A percentile compares a stretch with the other conserved stretches of the same genome.
These are phyloP conservation scores for Cercospora beticola DNA, from an alignment of 2,329 filamentous ascomycete species.

Conservation along the genomic window DNA sequence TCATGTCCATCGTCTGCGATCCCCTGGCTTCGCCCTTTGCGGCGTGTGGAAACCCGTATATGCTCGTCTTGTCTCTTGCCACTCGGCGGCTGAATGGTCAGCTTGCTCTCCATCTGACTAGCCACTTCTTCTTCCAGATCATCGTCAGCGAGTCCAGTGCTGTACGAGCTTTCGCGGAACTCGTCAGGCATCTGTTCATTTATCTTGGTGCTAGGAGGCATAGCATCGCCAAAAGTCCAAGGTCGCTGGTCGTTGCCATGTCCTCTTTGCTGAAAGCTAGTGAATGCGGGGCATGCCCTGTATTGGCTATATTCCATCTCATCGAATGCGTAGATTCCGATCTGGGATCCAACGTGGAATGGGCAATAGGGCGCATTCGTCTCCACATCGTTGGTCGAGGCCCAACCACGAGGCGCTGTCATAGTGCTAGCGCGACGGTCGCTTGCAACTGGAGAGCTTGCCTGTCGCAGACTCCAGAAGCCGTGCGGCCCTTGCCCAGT, in stretches of 20 bases:
- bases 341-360: conserved; percentile 86
- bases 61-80: conserved; percentile 21
- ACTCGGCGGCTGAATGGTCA: conserved; percentile 26
- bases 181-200: conserved; percentile 29
- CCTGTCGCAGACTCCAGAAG: conserved; percentile 43
- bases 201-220: conserved; percentile 32
- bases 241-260: conserved; percentile 27
- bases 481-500: conserved; percentile 36
- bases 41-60: conserved; percentile 27
- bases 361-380: conserved; percentile 94
- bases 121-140: conserved; percentile 27
- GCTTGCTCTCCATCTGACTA: conserved; percentile 29
- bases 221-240: conserved; percentile 36
- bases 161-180: conserved; percentile 7
- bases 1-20: not conserved
- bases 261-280: conserved; percentile 26
- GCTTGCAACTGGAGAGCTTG: conserved; percentile 12
- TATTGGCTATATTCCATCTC: conserved; percentile 27
- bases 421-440: not conserved
- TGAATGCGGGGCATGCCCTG: conserved; percentile 11
- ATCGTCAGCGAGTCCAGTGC: conserved; percentile 6
- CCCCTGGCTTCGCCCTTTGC: conserved; percentile 17
- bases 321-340: conserved; percentile 70
- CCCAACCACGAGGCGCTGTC: not conserved
- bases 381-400: conserved; percentile 51